These are phyloP conservation scores for Hymenoscyphus occultus DNA, from an alignment of 2,329 filamentous ascomycete species.

Conservation along the genomic window DNA sequence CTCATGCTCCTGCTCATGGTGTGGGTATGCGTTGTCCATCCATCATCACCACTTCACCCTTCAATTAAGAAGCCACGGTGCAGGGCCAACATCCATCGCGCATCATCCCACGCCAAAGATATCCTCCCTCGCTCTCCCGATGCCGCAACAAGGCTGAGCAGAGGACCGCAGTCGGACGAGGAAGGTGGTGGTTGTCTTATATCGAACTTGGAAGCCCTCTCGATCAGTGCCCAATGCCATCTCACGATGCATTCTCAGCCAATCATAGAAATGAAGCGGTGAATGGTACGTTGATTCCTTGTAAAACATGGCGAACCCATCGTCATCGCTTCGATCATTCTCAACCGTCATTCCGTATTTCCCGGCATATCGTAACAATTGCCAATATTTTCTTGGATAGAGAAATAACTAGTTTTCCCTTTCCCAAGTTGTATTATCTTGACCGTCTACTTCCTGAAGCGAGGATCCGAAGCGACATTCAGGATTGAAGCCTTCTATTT, in stretches of 20 bases:
- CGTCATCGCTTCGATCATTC: constrained; percentile 5
- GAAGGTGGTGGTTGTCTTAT: not conserved
- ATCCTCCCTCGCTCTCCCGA: not conserved
- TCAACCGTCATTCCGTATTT: not conserved
- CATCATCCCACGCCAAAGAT: not conserved
- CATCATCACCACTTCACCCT: constrained; percentile 5
- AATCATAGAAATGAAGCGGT: constrained; percentile 12
- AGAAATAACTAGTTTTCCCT: not conserved
- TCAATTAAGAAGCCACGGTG: constrained; percentile 12
- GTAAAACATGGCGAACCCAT: constrained; percentile 6
- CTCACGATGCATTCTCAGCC: constrained; percentile 1
- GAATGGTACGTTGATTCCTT: not conserved
- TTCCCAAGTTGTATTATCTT: constrained; percentile 1
- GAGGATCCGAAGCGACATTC: not conserved
- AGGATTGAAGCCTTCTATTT: not conserved
- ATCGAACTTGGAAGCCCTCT: not conserved
- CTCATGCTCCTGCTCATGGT: constrained; percentile 9
- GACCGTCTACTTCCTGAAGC: constrained; percentile 8
- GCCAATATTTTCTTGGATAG: not conserved
- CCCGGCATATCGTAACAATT: not conserved
- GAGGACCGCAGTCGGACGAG: not conserved
- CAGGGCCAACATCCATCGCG: not conserved
- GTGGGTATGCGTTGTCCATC: constrained; percentile 15
- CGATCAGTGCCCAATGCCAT: constrained; percentile 15
- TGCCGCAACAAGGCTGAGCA: constrained; percentile 12